These are phyloP conservation scores for Leptographium radiaticola DNA, from an alignment of 2,329 filamentous ascomycete species.

Conservation along the genomic window DNA sequence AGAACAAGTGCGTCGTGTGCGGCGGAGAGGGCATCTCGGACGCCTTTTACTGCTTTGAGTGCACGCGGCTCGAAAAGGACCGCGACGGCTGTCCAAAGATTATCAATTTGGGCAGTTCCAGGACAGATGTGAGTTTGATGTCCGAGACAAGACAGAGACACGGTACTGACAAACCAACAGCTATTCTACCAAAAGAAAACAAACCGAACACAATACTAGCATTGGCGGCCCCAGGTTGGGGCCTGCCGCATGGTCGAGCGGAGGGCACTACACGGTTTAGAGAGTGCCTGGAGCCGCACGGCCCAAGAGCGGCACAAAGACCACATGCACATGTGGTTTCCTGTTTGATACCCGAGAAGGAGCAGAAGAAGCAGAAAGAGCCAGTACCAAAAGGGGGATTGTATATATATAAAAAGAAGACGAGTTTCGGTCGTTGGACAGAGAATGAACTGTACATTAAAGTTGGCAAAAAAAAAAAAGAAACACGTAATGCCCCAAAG, in stretches of 20 bases:
- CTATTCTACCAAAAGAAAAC: conserved; percentile 56
- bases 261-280: not conserved
- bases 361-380: too few relatives aligned
- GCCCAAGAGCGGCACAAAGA: too few relatives aligned
- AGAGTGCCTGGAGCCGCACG: not conserved
- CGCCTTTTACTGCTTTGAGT: conserved; percentile 99
- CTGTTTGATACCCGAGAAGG: too few relatives aligned
- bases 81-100: conserved; percentile 98
- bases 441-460: not conserved
- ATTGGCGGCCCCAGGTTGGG: conserved; percentile 33
- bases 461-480: not conserved
- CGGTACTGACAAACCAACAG: conserved; percentile 18
- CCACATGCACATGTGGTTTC: too few relatives aligned
- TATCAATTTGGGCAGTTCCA: conserved; percentile 89
- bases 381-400: not conserved
- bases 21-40: conserved; percentile 92
- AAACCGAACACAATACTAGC: conserved; percentile 47
- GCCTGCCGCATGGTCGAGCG: conserved; percentile 15
- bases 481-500: too few relatives aligned
- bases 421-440: not conserved
- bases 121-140: conserved; percentile 65
- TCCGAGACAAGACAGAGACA: too few relatives aligned
- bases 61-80: conserved; percentile 92
- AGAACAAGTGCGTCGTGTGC: conserved; percentile 99
- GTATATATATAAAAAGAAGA: not conserved